Percentiles rank a stretch among this genome's conserved stretches.
Conservation (phyloP, 2,329 filamentous ascomycete species). For the Aspergillus clavatus region DNA sequence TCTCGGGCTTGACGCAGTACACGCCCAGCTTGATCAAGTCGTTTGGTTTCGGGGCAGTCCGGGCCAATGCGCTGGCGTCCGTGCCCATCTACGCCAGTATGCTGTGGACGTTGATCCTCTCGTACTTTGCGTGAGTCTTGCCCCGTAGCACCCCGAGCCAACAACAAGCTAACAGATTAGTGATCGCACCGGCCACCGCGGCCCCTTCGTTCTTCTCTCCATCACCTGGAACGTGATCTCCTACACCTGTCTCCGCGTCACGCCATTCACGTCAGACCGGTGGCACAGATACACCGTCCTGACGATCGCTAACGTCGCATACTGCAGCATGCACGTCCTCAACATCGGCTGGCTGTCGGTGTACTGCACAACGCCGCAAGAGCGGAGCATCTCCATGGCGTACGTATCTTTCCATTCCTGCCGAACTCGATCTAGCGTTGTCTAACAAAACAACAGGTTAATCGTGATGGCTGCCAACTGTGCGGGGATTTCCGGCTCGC, state of each 20-base stretch:
- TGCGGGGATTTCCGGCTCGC: conserved; percentile 57
- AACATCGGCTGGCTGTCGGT: conserved; percentile 59
- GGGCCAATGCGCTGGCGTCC: conserved; percentile 51
- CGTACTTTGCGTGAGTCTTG: conserved; percentile 21
- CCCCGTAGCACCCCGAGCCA: not conserved
- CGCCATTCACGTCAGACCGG: conserved; percentile 15
- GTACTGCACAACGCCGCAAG: conserved; percentile 52
- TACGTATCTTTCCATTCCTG: conserved; percentile 21
- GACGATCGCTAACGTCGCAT: conserved; percentile 25
- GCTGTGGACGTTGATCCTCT: conserved; percentile 23
- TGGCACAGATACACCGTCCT: conserved; percentile 31
- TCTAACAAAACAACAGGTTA: conserved; percentile 15
- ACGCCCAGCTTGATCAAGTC: conserved; percentile 51
- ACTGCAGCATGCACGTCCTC: conserved; percentile 40
- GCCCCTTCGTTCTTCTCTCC: conserved; percentile 32
- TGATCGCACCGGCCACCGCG: conserved; percentile 31
- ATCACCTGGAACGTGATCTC: conserved; percentile 38
- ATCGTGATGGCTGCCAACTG: conserved; percentile 60
- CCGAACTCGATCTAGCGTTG: not conserved
- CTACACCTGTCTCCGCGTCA: conserved; percentile 32
- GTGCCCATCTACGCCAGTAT: conserved; percentile 42
- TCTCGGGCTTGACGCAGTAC: conserved; percentile 49
- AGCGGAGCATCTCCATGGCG: conserved; percentile 58
- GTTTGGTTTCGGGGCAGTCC: conserved; percentile 49
- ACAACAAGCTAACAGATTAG: conserved; percentile 14